These are phyloP conservation scores for Globisporangium mamillatum DNA, from an alignment of 352 stramenopile species.

Conservation along the genomic window DNA sequence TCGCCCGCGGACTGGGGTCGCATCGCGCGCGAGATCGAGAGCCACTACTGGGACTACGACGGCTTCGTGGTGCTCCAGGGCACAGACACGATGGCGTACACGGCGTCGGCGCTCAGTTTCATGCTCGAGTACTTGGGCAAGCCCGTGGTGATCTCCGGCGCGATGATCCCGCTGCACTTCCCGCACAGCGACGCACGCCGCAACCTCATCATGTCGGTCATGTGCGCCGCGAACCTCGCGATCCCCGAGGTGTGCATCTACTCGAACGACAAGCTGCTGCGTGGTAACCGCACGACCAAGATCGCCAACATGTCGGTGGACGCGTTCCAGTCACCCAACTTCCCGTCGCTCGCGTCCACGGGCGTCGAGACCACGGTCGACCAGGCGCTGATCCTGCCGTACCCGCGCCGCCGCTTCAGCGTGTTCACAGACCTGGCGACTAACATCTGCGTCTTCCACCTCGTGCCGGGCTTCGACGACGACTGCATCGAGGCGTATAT, in stretches of 20 bases:
- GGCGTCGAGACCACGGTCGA: conserved; percentile 92
- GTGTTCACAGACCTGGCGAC: conserved; percentile 91
- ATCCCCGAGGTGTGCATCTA: conserved; percentile 93
- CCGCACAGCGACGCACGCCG: conserved; percentile 95
- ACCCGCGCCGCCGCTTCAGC: conserved; percentile 84
- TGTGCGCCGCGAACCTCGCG: conserved; percentile 71
- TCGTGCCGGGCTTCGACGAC: conserved; percentile 87
- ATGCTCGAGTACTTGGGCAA: conserved; percentile 98
- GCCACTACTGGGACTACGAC: conserved; percentile 94
- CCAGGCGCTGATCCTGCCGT: conserved; percentile 86
- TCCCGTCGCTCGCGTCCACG: conserved; percentile 91
- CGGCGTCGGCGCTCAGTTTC: conserved; percentile 93
- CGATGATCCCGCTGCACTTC: conserved; percentile 95
- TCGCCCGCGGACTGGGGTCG: conserved; percentile 87
- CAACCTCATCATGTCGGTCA: conserved; percentile 96
- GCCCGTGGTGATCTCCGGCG: conserved; percentile 93
- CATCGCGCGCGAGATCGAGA: conserved; percentile 93
- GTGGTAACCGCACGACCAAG: conserved; percentile 95
- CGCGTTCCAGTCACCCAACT: conserved; percentile 97
- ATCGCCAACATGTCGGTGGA: conserved; percentile 93
- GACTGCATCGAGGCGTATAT: conserved; percentile 86
- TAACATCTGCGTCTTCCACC: conserved; percentile 90
- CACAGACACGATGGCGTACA: conserved; percentile 98
- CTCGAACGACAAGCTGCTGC: conserved; percentile 94
- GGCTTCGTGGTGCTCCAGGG: conserved; percentile 97